Conservation (phyloP, 2,329 filamentous ascomycete genomes). For the Aspergillus sp. region DNA sequence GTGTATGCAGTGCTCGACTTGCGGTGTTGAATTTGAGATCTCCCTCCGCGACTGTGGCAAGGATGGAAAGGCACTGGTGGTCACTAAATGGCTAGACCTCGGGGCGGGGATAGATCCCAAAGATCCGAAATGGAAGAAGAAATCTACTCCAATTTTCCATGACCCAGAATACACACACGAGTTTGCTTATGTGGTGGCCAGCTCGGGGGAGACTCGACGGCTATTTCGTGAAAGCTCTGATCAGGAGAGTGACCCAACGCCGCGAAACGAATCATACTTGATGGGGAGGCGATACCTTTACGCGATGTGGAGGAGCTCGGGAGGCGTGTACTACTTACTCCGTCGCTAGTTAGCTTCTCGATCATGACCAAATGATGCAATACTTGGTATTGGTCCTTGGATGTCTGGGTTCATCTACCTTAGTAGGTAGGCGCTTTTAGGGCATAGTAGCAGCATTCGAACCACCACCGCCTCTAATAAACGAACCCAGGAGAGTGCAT, state of each 20-base stretch:
- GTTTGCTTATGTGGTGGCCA: neutral
- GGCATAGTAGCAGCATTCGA: too few relatives aligned
- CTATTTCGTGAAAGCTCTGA: neutral
- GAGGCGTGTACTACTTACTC: too few relatives aligned
- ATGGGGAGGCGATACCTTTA: neutral
- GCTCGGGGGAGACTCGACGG: neutral
- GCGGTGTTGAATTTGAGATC: slow-evolving; percentile 3
- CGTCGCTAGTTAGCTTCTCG: too few relatives aligned
- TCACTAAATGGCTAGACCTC: slow-evolving; percentile 9
- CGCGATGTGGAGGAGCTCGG: too few relatives aligned
- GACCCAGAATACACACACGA: neutral
- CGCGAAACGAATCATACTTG: slow-evolving; percentile 3
- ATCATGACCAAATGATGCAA: too few relatives aligned
- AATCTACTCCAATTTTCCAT: neutral
- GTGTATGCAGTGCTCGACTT: neutral
- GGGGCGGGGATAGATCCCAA: neutral
- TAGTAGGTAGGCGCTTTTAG: too few relatives aligned
- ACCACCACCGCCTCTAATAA: too few relatives aligned
- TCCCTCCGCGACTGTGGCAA: neutral
- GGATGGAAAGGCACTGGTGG: slow-evolving; percentile 6
- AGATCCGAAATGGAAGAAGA: slow-evolving; percentile 4
- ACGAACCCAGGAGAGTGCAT: too few relatives aligned
- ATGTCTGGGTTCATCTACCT: too few relatives aligned
- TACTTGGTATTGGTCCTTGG: too few relatives aligned
- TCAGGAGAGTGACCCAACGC: neutral